Evolutionary conservation across 148 eudicot species (phyloP), one percentile per base, ranked within the genome.

Genomic region (Heliosperma pusillum): DNA sequence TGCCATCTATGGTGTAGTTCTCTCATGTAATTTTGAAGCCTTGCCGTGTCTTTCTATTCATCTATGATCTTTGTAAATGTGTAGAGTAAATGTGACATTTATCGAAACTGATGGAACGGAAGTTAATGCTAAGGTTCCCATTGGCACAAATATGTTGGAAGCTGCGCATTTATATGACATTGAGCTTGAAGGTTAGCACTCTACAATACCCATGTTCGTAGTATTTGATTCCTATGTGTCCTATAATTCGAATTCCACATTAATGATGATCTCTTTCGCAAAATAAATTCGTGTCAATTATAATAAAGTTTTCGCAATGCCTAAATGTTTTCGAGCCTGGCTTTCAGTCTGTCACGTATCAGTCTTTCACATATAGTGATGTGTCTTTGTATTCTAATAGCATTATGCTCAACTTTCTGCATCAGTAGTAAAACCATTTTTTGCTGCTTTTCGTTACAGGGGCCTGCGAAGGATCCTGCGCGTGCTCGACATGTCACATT

Each of bases 381-480:
- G 17, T 50, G 15, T 17, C 55, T 60, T 22, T 22, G 15, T 64
- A 30, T 24, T 20, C 70, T 10, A 6, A 13, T 19, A 20, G 50
- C 62, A 22, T 36, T 69, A 50, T 50, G 12, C 13, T 11, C 15
- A 50, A 50, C 53, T 47, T 47, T 13, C 55, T 60, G 74, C 16
- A 25, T 50, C 55, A 50, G 55, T 1, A 50, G 55, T 50, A 50
- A 50, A 78, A 74, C 45, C 64, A 68, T 21, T 47, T 42, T 79
- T 78, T 67, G 19, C 42, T 73, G 77, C 63, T 33, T 27, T 42
- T 50, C 15, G 15, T 81, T 84, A 19, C 87, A 95, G 98, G 98
- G 69, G 97, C 98, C 70, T 95, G 98, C 76, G 98, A 92, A 85
- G 97, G 96, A 69, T 92, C 97, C 4, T 91, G 93, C 83, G 97